Base-by-base conservation (phyloP, 345 rosid species). In the Erysimum cheiranthoides region DNA sequence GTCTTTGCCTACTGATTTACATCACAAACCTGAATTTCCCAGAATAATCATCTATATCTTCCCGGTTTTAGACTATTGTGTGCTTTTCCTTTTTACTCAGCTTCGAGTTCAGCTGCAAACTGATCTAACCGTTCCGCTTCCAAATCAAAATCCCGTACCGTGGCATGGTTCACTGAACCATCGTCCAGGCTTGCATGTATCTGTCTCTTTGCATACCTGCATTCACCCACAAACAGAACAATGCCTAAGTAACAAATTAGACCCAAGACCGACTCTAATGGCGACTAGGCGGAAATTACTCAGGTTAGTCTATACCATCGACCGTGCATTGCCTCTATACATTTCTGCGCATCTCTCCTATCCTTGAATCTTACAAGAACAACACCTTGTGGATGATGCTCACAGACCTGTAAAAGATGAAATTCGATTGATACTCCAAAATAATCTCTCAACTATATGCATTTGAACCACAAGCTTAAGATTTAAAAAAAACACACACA, bases 91-190 rank as follows among this genome's bases (percentile, higher is more conserved):
- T 49, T 54, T 86, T 81, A 87, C 6, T 89, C 93, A 6, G 89
- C 90, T 83, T 96, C 98, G 10, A 96, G 96, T 73, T 93, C 99
- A 53, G 96, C 91, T 42, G 96, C 93, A 81, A 91, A 96, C 78
- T 88, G 88, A 59, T 93, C 95, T 70, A 96, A 66, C 60, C 96
- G 82, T 10, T 66, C 76, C 1, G 88, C 85, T 72, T 93, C 99
- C 47, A 68, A 89, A 0, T 86, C 90, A 30, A 72, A 68, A 84
- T 96, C 96, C 25, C 97, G 82, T 14, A 91, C 73, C 27, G 51
- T 27, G 38, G 98, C 85, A 69, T 96, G 98, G 83, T 96, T 93
- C 62, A 96, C 85, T 45, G 53, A 61, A 34, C 98, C 98, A 50
- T 93, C 96, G 40, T 93, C 98, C 79, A 87, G 84, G 53, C 85